Evolutionary conservation across 73 alveolate species (phyloP), one percentile per base, ranked within the genome.

Genomic region (Paraurostyla sp.): DNA sequence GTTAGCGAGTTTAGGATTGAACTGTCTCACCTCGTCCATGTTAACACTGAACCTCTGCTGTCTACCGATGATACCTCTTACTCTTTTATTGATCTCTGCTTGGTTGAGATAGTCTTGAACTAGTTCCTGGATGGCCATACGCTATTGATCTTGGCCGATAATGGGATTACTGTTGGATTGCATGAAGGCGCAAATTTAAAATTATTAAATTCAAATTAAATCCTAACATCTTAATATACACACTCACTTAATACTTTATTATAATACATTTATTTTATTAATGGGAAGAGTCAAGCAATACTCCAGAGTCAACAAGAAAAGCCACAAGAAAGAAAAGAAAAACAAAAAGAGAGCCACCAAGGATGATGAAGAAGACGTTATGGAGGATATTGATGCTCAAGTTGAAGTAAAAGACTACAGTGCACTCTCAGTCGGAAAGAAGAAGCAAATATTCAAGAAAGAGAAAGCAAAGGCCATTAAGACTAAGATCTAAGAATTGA

Each of bases 1-100:
- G 23, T 80, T 71, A n/a, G 95, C 92, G 49, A 95, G 90, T 22
- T 36, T 49, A 0, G 94, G 93, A 40, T 95, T 95, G 30, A 68
- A 59, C 69, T 93, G 85, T 76, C 98, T 85, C 89, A 95, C 54
- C 43, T 87, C 92, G 81, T 95, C 94, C 58, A 95, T 35, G 75
- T 90, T 90, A 41, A 95, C 35, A 0, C 86, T 62, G 71, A 94
- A 63, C 29, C 98, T 71, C 35, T 88, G 56, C 11, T 40, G 9
- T 52, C 60, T 78, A 9, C 78, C 90, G 57, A 85, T 52, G 13
- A 71, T 9, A 20, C 35, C 68, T 22, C 49, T 46, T 33, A 85
- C 43, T 68, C 50, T 33, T 22, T 78, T 69, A 43, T 20, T 41
- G 56, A 48, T 32, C 23, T 65, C 81, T 4, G 69, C 69, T 32